Percentiles rank a stretch among this genome's conserved stretches.
Evolutionary conservation across 179 eudicot genomes (phyloP).

Genomic region (Spinacia oleracea): DNA sequence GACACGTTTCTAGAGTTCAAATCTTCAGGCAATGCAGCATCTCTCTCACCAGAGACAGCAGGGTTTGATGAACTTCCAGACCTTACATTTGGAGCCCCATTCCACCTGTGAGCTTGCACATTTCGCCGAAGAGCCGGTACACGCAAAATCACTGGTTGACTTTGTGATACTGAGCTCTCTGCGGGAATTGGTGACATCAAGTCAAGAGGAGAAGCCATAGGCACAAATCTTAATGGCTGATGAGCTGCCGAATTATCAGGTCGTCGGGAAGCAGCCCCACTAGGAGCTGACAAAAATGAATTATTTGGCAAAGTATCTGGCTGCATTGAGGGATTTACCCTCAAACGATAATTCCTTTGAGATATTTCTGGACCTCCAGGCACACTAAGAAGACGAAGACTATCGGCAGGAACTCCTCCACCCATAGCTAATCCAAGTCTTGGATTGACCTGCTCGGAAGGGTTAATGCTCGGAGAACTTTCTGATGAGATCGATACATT

Average conservation of each 20-base stretch:
- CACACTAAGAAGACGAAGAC: slow-evolving; percentile 33
- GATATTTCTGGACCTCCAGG: slow-evolving; percentile 45
- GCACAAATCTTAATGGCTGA: slow-evolving; percentile 47
- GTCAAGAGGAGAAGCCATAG: slow-evolving; percentile 46
- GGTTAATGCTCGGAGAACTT: slow-evolving; percentile 26
- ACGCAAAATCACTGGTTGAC: slow-evolving; percentile 39
- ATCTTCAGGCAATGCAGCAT: slow-evolving; percentile 37
- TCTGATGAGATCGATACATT: slow-evolving; percentile 40
- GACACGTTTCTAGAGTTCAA: slow-evolving; percentile 47
- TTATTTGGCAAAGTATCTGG: slow-evolving; percentile 45
- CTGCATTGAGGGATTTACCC: slow-evolving; percentile 49
- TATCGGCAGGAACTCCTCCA: slow-evolving; percentile 42
- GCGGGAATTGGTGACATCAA: slow-evolving; percentile 37
- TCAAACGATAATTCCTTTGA: slow-evolving; percentile 54
- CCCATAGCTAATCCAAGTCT: slow-evolving; percentile 57
- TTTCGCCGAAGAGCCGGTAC: slow-evolving; percentile 51
- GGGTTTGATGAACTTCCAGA: slow-evolving; percentile 41
- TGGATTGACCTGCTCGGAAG: slow-evolving; percentile 43
- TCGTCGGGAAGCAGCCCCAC: slow-evolving; percentile 31
- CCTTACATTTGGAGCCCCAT: slow-evolving; percentile 50
- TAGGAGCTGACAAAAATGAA: slow-evolving; percentile 33
- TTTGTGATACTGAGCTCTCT: slow-evolving; percentile 38
- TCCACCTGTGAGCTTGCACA: slow-evolving; percentile 55
- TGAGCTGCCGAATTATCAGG: slow-evolving; percentile 38
- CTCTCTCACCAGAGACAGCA: slow-evolving; percentile 38